Evolutionary conservation across 305 asterid species (phyloP).

Genomic region (Ruellia speciosa): DNA sequence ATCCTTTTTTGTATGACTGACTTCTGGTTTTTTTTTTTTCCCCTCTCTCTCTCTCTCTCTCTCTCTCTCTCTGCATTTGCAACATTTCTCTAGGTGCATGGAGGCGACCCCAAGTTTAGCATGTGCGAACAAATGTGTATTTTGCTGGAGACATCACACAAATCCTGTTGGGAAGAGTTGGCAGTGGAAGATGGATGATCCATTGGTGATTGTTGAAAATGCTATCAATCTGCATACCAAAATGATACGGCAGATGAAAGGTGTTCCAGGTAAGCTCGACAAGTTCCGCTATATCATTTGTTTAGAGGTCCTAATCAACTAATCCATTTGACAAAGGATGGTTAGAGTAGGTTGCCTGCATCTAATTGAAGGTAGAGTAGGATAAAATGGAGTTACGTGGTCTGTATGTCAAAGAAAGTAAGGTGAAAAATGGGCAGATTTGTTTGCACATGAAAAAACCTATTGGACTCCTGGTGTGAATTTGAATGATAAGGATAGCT

Average conservation of each 20-base stretch:
- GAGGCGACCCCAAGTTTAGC: conserved; percentile 98
- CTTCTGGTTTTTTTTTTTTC: conserved; percentile 13
- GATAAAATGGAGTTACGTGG: conserved; percentile 6
- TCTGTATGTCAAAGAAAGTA: neutral
- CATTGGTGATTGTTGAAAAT: conserved; percentile 69
- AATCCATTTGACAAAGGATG: neutral
- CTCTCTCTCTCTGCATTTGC: conserved; percentile 11
- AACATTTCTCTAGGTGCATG: conserved; percentile 64
- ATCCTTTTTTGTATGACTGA: neutral
- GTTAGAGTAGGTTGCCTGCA: conserved; percentile 5
- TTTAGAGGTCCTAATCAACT: conserved; percentile 9
- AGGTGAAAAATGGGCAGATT: neutral
- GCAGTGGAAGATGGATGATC: conserved; percentile 98
- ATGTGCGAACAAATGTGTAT: conserved; percentile 94
- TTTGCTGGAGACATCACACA: conserved; percentile 98
- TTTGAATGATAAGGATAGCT: neutral
- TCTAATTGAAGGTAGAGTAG: conserved; percentile 1
- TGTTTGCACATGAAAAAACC: neutral
- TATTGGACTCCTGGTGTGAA: neutral
- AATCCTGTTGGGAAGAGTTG: conserved; percentile 93
- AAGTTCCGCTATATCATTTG: conserved; percentile 7
- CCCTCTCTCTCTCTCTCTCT: neutral
- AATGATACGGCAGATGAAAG: conserved; percentile 95
- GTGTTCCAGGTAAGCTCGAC: conserved; percentile 68
- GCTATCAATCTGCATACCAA: conserved; percentile 80